Percentiles rank a stretch among this genome's conserved stretches.
phyloP scores from a whole-genome alignment of 495 filamentous ascomycete genomes.

The Cryomyces minteri region DNA sequence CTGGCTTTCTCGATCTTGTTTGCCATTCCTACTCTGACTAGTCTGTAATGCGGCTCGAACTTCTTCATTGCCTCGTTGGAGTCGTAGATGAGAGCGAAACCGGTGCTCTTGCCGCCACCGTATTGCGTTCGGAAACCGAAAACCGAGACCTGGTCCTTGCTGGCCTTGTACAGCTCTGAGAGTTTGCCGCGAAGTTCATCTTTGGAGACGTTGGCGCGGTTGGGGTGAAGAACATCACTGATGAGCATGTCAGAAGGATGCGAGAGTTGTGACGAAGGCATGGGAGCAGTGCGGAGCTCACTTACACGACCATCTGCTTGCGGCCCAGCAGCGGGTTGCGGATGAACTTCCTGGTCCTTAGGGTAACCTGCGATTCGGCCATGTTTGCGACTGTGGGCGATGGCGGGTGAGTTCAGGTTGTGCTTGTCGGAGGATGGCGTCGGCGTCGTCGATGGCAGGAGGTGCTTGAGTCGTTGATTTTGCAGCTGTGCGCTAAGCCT shows the following conservation, averaged over 20 bases:
- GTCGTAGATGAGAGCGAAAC: slow-evolving; percentile 98
- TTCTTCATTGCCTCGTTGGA: slow-evolving; percentile 95
- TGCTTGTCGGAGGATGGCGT: too few species aligned
- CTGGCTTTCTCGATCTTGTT: slow-evolving; percentile 87
- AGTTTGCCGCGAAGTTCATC: slow-evolving; percentile 94
- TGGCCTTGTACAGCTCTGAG: slow-evolving; percentile 86
- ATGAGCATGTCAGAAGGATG: not conserved
- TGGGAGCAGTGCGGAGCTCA: slow-evolving; percentile 13
- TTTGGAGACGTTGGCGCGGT: slow-evolving; percentile 95
- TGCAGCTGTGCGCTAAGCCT: too few species aligned
- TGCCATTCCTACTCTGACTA: slow-evolving; percentile 78
- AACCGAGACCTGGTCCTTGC: slow-evolving; percentile 89
- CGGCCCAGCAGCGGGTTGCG: slow-evolving; percentile 95
- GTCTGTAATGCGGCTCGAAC: slow-evolving; percentile 97
- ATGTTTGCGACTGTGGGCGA: slow-evolving; percentile 32
- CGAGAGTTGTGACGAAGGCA: not conserved
- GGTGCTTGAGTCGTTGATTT: too few species aligned
- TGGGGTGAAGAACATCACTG: slow-evolving; percentile 98
- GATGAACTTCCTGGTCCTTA: slow-evolving; percentile 99
- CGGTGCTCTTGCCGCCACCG: slow-evolving; percentile 98
- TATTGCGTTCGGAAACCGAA: slow-evolving; percentile 98
- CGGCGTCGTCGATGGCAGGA: too few species aligned
- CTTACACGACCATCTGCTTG: slow-evolving; percentile 99
- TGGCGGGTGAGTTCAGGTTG: not conserved
- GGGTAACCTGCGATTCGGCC: slow-evolving; percentile 82